Conservation (phyloP, 495 filamentous ascomycete genomes). For the Penicillium paradoxum region DNA sequence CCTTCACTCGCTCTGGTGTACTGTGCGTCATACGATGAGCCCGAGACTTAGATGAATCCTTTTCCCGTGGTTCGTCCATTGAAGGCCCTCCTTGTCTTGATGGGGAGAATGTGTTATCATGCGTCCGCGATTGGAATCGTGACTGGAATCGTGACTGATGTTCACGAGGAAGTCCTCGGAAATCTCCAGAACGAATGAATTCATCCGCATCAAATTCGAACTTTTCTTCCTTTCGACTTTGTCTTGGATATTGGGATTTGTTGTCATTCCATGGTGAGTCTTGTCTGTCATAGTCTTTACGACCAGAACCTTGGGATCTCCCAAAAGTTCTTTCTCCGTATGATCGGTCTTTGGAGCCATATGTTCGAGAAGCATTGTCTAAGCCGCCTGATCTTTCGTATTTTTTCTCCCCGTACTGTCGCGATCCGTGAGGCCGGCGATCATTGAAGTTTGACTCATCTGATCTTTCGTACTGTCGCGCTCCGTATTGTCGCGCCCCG, state of each 20-base stretch:
- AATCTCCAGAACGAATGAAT: constrained; percentile 33
- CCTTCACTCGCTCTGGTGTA: constrained; percentile 36
- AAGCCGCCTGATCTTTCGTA: neutral
- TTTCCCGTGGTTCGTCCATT: constrained; percentile 3
- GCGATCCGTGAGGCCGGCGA: neutral
- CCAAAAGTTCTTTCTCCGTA: neutral
- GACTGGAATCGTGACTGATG: constrained; percentile 18
- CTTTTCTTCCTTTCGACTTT: neutral
- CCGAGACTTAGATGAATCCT: constrained; percentile 7
- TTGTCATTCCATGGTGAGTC: neutral
- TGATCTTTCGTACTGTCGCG: constrained; percentile 1
- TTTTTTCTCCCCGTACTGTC: neutral
- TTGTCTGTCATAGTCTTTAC: neutral
- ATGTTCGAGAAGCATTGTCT: neutral
- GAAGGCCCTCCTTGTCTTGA: neutral
- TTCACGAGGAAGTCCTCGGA: constrained; percentile 25
- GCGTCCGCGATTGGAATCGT: neutral
- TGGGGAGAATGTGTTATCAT: neutral
- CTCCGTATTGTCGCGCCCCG: neutral
- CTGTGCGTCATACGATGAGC: constrained; percentile 25
- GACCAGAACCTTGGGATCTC: neutral
- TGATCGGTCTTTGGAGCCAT: neutral
- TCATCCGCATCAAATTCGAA: constrained; percentile 30
- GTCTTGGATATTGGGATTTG: neutral
- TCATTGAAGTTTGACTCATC: neutral